Evolutionary conservation across 139 green algal genomes (phyloP), one percentile per base, ranked within the genome.

Genomic region (Picocystis salinarum): DNA sequence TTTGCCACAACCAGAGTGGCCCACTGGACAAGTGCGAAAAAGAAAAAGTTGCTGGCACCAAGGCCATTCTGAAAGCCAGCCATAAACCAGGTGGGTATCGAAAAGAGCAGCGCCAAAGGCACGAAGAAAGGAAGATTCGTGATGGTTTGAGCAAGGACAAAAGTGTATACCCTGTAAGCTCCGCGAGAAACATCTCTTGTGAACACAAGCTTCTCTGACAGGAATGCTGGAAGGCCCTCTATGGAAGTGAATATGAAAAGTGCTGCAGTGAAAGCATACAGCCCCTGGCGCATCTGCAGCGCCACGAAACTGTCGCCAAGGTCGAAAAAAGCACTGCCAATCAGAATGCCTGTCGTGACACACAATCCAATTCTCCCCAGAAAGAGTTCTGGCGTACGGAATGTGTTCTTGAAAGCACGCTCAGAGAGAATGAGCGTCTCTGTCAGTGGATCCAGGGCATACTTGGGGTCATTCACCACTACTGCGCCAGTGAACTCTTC

Each of bases 181-280:
- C 55, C 55, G 10, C 55, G 39, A 4, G 53, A 65, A 3, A 53
- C 57, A 28, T 64, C 55, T 2, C 55, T 52, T 5, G 47, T 48
- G 44, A 64, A 64, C 18, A 64, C 51, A 17, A 64, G 50, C 15
- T 41, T 19, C 46, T 64, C 55, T 12, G 42, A 22, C 13, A 64
- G 30, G 55, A 64, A 64, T 19, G 64, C 53, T 12, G 55, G 55
- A 9, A 64, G 55, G 15, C 25, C 55, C 29, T 64, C 53, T 18
- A 45, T 66, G 40, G 55, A 57, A n/a, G 53, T 64, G 40, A 64
- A 64, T 7, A 64, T n/a, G 22, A 64, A 34, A 13, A 64, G 53
- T 6, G 55, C 55, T 18, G 48, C 28, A 15, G 55, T 24, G 55
- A 64, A 64, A 17, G 55, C 53, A 42, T 66, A 67, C 23, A 62